phyloP scores from a whole-genome alignment of 257 asterid genomes.

The Cynanchum wilfordii region DNA sequence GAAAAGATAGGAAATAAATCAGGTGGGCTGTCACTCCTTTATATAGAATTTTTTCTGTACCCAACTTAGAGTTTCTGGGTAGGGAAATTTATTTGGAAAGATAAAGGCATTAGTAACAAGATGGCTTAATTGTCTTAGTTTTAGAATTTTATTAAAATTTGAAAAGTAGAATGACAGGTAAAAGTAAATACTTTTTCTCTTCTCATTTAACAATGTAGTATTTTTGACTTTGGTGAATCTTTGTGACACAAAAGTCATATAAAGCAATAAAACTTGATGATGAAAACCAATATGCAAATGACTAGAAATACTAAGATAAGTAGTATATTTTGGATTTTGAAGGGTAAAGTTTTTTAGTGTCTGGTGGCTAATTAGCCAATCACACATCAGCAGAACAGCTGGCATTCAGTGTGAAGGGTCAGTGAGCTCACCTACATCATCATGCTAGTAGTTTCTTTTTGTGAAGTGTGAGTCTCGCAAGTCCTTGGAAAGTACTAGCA shows the following conservation, averaged over 20 bases:
- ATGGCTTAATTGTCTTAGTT: background rate
- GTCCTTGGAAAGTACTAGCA: background rate
- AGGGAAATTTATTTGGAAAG: background rate
- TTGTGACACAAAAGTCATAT: background rate
- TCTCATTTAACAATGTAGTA: background rate
- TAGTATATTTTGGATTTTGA: background rate
- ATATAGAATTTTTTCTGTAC: background rate
- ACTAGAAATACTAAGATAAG: background rate
- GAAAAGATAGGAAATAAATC: background rate
- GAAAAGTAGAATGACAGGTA: background rate
- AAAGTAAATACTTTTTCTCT: background rate
- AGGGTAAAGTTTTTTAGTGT: background rate
- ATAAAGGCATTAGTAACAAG: background rate
- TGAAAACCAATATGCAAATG: background rate
- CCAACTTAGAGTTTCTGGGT: background rate
- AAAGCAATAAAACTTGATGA: background rate
- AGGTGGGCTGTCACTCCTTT: background rate
- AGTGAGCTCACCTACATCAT: constrained; percentile 39
- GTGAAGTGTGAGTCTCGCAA: background rate
- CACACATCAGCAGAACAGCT: constrained; percentile 38
- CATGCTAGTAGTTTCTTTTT: constrained; percentile 8
- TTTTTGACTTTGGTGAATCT: background rate
- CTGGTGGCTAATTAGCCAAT: constrained; percentile 53
- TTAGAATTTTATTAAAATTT: background rate
- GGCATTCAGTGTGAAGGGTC: constrained; percentile 43